phyloP scores from a whole-genome alignment of 2,329 filamentous ascomycete species.

The Cercospora nicotianae region DNA sequence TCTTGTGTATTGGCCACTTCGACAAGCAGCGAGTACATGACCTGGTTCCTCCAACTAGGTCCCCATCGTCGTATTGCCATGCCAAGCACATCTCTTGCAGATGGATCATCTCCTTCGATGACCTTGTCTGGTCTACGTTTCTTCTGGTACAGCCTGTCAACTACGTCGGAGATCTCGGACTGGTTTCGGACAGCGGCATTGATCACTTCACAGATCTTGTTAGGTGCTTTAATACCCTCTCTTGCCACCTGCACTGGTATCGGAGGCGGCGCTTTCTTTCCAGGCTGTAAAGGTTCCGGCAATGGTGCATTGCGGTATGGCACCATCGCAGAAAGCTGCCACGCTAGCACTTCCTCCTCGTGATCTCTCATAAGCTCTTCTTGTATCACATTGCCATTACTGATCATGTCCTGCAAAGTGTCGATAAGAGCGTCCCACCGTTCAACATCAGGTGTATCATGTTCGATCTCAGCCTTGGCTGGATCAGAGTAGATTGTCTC shows the following conservation, averaged over 20 bases:
- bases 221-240: conserved; percentile 77
- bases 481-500: conserved; percentile 73
- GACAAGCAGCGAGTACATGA: conserved; percentile 65
- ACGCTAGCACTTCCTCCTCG: conserved; percentile 69
- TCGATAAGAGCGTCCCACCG: conserved; percentile 66
- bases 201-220: conserved; percentile 70
- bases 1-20: conserved; percentile 54
- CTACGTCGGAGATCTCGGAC: conserved; percentile 62
- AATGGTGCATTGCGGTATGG: conserved; percentile 65
- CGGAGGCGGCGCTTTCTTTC: conserved; percentile 57
- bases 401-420: conserved; percentile 56
- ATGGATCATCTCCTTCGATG: conserved; percentile 45
- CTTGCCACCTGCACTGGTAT: conserved; percentile 64
- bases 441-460: conserved; percentile 57
- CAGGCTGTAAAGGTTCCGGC: conserved; percentile 42
- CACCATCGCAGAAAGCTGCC: conserved; percentile 71
- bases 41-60: conserved; percentile 68
- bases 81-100: conserved; percentile 64
- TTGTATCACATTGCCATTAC: conserved; percentile 36
- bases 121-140: conserved; percentile 48
- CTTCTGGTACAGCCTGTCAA: conserved; percentile 53
- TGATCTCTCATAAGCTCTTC: conserved; percentile 57
- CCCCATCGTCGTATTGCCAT: conserved; percentile 77
- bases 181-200: conserved; percentile 64
- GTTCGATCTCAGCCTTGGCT: conserved; percentile 46